phyloP scores from a whole-genome alignment of 2,329 filamentous ascomycete genomes.

The Ophioceras dolichostomum region DNA sequence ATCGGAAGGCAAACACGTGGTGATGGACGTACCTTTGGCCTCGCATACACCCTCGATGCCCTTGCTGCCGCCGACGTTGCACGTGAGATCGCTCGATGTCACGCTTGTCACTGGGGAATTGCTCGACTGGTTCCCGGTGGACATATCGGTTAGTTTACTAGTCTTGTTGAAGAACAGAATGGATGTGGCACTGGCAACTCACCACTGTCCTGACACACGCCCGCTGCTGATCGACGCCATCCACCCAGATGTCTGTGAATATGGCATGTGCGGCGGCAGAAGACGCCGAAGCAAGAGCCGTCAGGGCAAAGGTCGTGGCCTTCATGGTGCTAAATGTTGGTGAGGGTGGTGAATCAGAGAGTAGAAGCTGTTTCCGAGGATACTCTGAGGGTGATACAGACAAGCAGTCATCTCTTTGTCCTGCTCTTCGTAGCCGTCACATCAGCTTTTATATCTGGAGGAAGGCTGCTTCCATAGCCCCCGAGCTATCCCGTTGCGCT shows the following conservation, averaged over 20 bases:
- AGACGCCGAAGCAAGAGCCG: background rate
- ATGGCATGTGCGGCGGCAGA: background rate
- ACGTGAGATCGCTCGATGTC: background rate
- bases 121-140: no score
- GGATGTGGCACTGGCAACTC: background rate
- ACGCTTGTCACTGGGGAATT: background rate
- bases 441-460: background rate
- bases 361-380: background rate
- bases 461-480: no score
- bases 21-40: slow-evolving; percentile 7
- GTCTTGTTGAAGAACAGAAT: no score
- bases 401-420: background rate
- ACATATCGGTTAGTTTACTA: no score
- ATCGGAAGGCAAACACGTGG: no score
- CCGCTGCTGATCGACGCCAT: background rate
- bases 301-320: background rate
- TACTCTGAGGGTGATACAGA: background rate
- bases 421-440: background rate
- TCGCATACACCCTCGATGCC: slow-evolving; percentile 17
- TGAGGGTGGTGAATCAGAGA: background rate
- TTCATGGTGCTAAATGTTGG: background rate
- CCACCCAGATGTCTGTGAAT: slow-evolving; percentile 1
- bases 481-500: no score
- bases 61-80: slow-evolving; percentile 9
- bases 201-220: background rate